A percentile compares a stretch with the other conserved stretches of the same genome.
Conservation (phyloP, 2,329 filamentous ascomycete species). For the Neopestalotiopsis clavispora region DNA sequence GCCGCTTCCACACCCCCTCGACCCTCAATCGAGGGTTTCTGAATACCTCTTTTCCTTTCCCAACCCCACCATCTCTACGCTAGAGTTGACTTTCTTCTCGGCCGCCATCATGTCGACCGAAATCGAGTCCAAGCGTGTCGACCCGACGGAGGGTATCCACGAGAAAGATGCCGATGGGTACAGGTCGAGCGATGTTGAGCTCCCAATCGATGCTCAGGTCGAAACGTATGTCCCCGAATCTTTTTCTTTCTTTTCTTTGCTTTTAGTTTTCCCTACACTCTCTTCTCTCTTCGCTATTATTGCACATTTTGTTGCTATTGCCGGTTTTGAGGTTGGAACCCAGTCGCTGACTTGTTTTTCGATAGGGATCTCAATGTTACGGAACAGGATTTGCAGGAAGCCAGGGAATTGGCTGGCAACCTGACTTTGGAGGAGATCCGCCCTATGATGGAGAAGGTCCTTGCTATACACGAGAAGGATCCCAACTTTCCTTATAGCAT, state of each 20-base stretch:
- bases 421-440: slow-evolving; percentile 29
- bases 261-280: too few relatives aligned
- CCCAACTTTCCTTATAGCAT: slow-evolving; percentile 51
- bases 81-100: background rate
- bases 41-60: background rate
- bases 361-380: slow-evolving; percentile 31
- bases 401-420: slow-evolving; percentile 26
- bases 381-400: slow-evolving; percentile 29
- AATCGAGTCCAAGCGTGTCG: slow-evolving; percentile 10
- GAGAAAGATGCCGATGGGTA: slow-evolving; percentile 7
- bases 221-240: slow-evolving; percentile 5
- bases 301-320: too few relatives aligned
- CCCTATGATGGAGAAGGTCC: slow-evolving; percentile 41
- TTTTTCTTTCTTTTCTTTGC: background rate
- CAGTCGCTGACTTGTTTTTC: background rate
- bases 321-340: background rate
- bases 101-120: slow-evolving; percentile 9
- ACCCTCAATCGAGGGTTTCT: background rate
- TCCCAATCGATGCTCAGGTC: slow-evolving; percentile 13
- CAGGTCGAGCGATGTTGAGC: slow-evolving; percentile 12
- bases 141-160: background rate
- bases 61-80: background rate
- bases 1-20: background rate
- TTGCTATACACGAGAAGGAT: slow-evolving; percentile 48
- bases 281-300: too few relatives aligned